Percentiles rank a stretch among this genome's conserved stretches.
Evolutionary conservation across 352 stramenopile genomes (phyloP).

Genomic region (Aphanomyces astaci): DNA sequence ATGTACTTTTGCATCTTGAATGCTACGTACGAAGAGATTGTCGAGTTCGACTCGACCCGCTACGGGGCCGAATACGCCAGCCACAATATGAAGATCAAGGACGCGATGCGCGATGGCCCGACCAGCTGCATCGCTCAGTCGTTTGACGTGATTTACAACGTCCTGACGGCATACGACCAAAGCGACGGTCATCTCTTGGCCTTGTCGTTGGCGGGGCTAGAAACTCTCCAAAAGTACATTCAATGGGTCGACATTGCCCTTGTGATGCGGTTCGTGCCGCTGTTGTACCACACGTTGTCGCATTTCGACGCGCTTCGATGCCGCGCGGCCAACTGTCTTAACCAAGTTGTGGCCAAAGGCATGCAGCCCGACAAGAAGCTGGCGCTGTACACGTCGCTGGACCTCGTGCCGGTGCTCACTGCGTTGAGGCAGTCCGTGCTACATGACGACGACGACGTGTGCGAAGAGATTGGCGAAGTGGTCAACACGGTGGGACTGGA

Average conservation of each 20-base stretch:
- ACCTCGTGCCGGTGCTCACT: constrained; percentile 54
- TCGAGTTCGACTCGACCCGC: constrained; percentile 72
- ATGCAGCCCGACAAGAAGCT: constrained; percentile 81
- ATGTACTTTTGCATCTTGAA: constrained; percentile 88
- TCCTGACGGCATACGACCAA: constrained; percentile 55
- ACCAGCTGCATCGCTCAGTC: constrained; percentile 61
- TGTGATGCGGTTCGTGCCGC: constrained; percentile 65
- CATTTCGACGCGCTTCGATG: constrained; percentile 45
- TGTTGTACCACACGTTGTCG: constrained; percentile 62
- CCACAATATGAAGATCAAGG: constrained; percentile 82
- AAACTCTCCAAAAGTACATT: constrained; percentile 80
- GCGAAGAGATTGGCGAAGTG: constrained; percentile 72
- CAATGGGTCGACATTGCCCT: constrained; percentile 79
- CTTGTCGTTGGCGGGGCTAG: constrained; percentile 58
- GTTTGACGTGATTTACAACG: constrained; percentile 77
- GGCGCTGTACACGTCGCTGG: constrained; percentile 57
- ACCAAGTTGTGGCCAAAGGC: constrained; percentile 80
- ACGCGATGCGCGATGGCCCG: constrained; percentile 69
- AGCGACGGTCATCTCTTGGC: constrained; percentile 14
- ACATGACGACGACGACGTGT: constrained; percentile 66
- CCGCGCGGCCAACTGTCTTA: constrained; percentile 70
- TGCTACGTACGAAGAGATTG: constrained; percentile 87
- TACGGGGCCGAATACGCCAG: constrained; percentile 41
- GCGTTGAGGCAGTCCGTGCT: constrained; percentile 45
- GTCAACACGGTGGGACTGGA: constrained; percentile 75